Base-by-base conservation (phyloP, 1,284 basidiomycete species). In the Ceratobasidium sp. region DNA sequence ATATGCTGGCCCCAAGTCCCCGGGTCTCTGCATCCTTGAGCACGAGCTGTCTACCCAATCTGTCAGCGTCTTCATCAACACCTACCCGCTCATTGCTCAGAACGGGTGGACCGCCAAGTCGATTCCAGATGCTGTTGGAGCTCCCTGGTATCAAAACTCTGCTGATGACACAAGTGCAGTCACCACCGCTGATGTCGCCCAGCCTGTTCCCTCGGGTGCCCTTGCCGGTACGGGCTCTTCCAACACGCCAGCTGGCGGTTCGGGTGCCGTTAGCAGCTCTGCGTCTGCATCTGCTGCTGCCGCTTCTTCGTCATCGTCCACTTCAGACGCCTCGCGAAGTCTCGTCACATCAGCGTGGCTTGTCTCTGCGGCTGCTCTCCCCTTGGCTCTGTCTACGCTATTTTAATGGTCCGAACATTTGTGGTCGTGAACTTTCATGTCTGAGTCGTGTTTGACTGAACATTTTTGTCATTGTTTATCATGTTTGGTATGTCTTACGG, bases 1-100 rank as follows among this genome's bases (percentile, higher is more conserved):
- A 41, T 72, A 73, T 47, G 44, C 50, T n/a, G 72, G 71, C 2
- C 61, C 73, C 71, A 78, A 79, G 75, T 73, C 73, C 7, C 77
- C 77, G 26, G 82, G 82, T 49, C 76, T 82, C 9, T 62, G 43
- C 79, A 83, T 82, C 57, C 81, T 84, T 58, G 80, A 84, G 76
- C 84, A 85, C 78, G 83, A 84, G 76, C 75, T 81, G 9, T 77
- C 78, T 13, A 71, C 76, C 8, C 71, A 76, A n/a, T 77, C 81
- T 18, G 79, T 85, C 61, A 66, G 75, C n/a, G 78, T 79, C n/a
- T 84, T 84, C 79, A 80, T 81, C 62, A 66, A 77, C 62, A 81
- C 78, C 26, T 83, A 77, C 76, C 78, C 79, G 2, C 72, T 74
- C 38, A 77, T 82, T 61, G 73, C 77, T 23, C 71, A 75, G 11